phyloP scores from a whole-genome alignment of 805 yeast species.

The Debaryomyces hansenii region DNA sequence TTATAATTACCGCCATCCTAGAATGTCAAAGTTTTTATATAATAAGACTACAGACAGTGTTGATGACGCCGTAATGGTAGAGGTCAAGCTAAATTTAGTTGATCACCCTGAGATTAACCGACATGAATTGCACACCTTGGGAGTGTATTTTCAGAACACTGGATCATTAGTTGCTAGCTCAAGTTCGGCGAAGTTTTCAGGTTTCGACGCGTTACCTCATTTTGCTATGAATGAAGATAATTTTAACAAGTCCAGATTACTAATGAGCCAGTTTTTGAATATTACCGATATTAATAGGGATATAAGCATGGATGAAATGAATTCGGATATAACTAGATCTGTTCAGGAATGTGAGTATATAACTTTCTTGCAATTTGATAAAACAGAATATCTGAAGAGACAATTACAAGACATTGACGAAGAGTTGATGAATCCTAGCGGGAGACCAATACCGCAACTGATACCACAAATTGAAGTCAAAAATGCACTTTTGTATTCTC shows the following conservation, averaged over 20 bases:
- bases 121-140: conserved; percentile 52
- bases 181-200: conserved; percentile 62
- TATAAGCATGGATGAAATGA: conserved; percentile 38
- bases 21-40: conserved; percentile 12
- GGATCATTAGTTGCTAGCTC: conserved; percentile 64
- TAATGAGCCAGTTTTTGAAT: conserved; percentile 46
- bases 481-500: conserved; percentile 71
- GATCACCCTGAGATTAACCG: conserved; percentile 50
- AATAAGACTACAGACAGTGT: conserved; percentile 11
- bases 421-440: conserved; percentile 73
- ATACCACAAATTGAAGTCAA: conserved; percentile 58
- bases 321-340: conserved; percentile 30
- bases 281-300: conserved; percentile 40
- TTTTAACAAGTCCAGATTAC: conserved; percentile 46
- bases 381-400: conserved; percentile 52
- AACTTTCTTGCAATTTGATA: conserved; percentile 63
- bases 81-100: conserved; percentile 25
- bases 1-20: conserved; percentile 22
- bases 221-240: conserved; percentile 41
- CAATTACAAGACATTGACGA: conserved; percentile 66
- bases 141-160: conserved; percentile 63
- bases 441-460: conserved; percentile 60
- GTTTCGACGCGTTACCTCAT: conserved; percentile 63
- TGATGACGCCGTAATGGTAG: conserved; percentile 37
- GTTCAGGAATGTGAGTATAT: conserved; percentile 66